Evolutionary conservation across 257 asterid genomes (phyloP), one percentile per base, ranked within the genome.

Genomic region (Scutellaria minor): DNA sequence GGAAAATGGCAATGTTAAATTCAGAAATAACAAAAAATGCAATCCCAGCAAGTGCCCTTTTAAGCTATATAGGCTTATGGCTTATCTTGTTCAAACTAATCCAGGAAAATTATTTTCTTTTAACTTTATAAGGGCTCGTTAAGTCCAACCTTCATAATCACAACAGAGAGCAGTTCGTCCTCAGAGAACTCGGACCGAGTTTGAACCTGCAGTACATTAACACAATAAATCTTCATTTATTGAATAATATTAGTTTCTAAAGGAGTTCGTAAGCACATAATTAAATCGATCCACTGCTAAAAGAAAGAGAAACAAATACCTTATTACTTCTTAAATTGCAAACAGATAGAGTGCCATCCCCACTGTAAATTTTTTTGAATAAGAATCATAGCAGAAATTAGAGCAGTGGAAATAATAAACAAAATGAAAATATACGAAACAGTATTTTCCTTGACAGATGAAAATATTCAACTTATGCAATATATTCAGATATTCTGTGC

Each of bases 111-210:
- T 48, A 31, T 54, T 45, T 55, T 73, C 27, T 53, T 18, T 39
- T 67, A 55, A n/a, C 18, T 57, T 65, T 11, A 13, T 4, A 45
- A 27, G 61, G 54, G 42, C 27, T 40, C 48, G 44, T 48, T 56
- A 70, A 47, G 77, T 13, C 84, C 64, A 77, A 94, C 97, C 99
- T 91, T 91, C 97, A 94, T 83, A 71, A 89, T 80, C 73, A 94
- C 96, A 65, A 88, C 92, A 6, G 97, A 91, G n/a, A 94, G 99
- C 75, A 89, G 83, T 74, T 91, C 97, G 62, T 91, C 97, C 84
- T 91, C 99, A 24, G 96, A 89, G 82, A 94, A 94, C 80, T 94
- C 97, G 4, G 99, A 94, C 45, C 83, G 88, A 70, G 89, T 89
- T 83, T 90, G 97, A 71, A 94, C 80, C 98, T 89, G 83, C 71